phyloP scores from a whole-genome alignment of 106 monocot genomes.

The Dioscorea dumetorum region DNA sequence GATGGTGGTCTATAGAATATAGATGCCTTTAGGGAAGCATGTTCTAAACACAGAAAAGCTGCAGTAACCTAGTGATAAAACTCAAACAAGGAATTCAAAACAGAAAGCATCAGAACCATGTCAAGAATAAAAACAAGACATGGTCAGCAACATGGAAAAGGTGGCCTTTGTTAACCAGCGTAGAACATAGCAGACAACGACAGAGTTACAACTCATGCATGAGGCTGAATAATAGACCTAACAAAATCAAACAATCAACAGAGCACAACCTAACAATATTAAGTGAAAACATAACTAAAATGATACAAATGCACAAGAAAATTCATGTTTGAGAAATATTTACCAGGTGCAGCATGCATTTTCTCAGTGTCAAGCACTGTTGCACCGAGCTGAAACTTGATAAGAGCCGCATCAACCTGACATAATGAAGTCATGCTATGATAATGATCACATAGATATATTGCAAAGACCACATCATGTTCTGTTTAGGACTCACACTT shows the following conservation, averaged over 20 bases:
- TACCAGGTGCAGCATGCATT: background rate
- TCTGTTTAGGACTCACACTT: slow-evolving; percentile 27
- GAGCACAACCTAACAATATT: background rate
- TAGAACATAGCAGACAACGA: background rate
- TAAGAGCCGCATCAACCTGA: background rate
- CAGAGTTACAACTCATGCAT: background rate
- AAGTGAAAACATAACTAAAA: too few relatives aligned
- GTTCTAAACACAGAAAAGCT: too few relatives aligned
- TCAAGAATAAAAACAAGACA: too few relatives aligned
- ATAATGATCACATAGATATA: background rate
- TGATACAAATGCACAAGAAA: background rate
- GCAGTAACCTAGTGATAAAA: too few relatives aligned
- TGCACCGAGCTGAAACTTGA: background rate
- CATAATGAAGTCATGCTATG: background rate
- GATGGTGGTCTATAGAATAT: too few relatives aligned
- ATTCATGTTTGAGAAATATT: background rate
- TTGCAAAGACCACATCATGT: background rate
- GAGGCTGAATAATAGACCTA: background rate
- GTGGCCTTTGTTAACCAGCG: too few relatives aligned
- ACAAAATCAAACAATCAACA: background rate
- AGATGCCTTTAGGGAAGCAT: too few relatives aligned
- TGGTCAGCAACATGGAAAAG: too few relatives aligned
- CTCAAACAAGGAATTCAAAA: too few relatives aligned
- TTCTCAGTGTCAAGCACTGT: background rate
- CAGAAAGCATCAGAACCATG: too few relatives aligned